Evolutionary conservation across 805 yeast genomes (phyloP), one percentile per base, ranked within the genome.

Genomic region (Candida ortonii): DNA sequence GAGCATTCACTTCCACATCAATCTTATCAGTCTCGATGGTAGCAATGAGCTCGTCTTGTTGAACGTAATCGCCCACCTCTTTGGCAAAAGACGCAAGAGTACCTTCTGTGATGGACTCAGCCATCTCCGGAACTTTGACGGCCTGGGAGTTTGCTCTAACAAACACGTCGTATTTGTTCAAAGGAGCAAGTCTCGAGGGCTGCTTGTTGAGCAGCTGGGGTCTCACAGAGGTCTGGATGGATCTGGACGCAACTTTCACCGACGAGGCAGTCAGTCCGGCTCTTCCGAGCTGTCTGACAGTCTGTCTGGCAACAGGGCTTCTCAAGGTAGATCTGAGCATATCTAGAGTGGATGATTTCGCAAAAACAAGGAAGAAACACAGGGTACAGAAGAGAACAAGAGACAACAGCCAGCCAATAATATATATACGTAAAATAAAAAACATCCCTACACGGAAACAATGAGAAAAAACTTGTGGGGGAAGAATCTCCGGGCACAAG

Each of bases 1-100:
- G 97, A 6, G 98, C 80, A 61, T 88, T 90, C 42, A 93, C 97
- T 61, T 90, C 95, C 33, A 93, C 94, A 57, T 93, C 98, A 54
- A 93, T 89, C 71, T 93, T 93, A 65, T 93, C 98, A 31, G 98
- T 93, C 70, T 93, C 98, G 52, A 93, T 90, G 46, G 97, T 89
- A 39, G 97, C 97, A 50, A 93, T 71, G 47, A 84, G 78, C 67
- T 90, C 97, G 63, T 90, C 97, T 49, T 68, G 77, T 39, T 73
- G 76, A 36, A 90, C 90, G 52, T 66, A 88, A 41, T 90, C 97
- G 48, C 98, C 98, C 43, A 88, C 87, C 43, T 76, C 65, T 59
- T 81, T 82, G 46, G 70, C 67, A 57, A 68, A 81, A 12, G 73
- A 52, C 46, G 85, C 70, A 48, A 93, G 73, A 31, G 97, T 86